Evolutionary conservation across 1,139 yeast species (phyloP).

Genomic region (Debaryomyces fabryi): DNA sequence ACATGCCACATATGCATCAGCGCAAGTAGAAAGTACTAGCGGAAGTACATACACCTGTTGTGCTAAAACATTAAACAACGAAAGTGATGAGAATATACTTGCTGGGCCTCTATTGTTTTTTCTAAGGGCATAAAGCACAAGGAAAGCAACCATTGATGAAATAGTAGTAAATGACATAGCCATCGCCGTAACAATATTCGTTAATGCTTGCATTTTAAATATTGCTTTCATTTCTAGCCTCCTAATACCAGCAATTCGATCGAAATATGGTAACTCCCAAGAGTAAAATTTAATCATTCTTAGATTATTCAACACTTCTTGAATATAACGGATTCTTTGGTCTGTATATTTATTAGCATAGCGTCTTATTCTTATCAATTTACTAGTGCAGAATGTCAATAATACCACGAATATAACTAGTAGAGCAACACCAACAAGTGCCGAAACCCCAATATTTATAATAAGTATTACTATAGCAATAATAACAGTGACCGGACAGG

Average conservation of each 20-base stretch:
- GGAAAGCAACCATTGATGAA: slow-evolving; percentile 74
- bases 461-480: slow-evolving; percentile 37
- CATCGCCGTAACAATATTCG: slow-evolving; percentile 62
- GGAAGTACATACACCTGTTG: slow-evolving; percentile 65
- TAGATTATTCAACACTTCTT: slow-evolving; percentile 39
- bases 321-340: slow-evolving; percentile 33
- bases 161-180: slow-evolving; percentile 64
- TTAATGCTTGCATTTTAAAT: slow-evolving; percentile 51
- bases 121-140: slow-evolving; percentile 59
- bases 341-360: slow-evolving; percentile 36
- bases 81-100: slow-evolving; percentile 75
- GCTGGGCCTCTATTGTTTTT: slow-evolving; percentile 60
- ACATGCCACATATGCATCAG: slow-evolving; percentile 71
- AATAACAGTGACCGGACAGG: slow-evolving; percentile 34
- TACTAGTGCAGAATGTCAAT: slow-evolving; percentile 26
- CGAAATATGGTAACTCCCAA: slow-evolving; percentile 68
- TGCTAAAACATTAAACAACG: slow-evolving; percentile 66
- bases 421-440: slow-evolving; percentile 39
- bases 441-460: slow-evolving; percentile 37
- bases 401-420: slow-evolving; percentile 28
- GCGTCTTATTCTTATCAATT: slow-evolving; percentile 30
- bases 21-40: slow-evolving; percentile 64
- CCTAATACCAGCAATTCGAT: slow-evolving; percentile 50
- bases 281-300: slow-evolving; percentile 47
- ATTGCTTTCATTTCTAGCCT: slow-evolving; percentile 51